Conservation (phyloP, 2,329 filamentous ascomycete species). For the Scytalidium lignicola region DNA sequence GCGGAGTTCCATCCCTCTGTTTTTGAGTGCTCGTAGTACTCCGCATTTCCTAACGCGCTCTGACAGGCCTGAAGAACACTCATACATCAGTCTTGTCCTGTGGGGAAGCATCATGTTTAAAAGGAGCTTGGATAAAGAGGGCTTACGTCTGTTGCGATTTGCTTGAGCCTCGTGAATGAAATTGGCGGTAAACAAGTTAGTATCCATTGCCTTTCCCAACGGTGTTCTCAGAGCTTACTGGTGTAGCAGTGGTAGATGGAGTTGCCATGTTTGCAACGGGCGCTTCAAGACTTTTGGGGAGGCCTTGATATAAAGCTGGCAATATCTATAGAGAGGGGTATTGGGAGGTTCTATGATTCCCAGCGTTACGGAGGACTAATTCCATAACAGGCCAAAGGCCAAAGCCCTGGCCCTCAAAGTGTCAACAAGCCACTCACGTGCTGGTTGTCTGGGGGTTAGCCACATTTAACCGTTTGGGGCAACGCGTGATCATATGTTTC, state of each 20-base stretch:
- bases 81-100: neutral
- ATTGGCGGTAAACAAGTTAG: constrained; percentile 55
- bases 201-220: neutral
- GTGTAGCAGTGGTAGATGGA: constrained; percentile 16
- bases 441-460: neutral
- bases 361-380: neutral
- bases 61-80: constrained; percentile 65
- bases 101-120: constrained; percentile 12
- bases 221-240: constrained; percentile 13
- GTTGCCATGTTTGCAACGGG: constrained; percentile 17
- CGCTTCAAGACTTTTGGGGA: neutral
- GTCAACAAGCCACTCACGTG: neutral
- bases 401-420: neutral
- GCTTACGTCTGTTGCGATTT: constrained; percentile 76
- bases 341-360: neutral
- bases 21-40: constrained; percentile 81
- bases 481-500: neutral
- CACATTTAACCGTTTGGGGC: neutral
- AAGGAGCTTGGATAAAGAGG: constrained; percentile 2
- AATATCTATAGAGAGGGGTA: neutral
- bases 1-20: constrained; percentile 84
- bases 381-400: neutral
- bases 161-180: constrained; percentile 69
- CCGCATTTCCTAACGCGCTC: constrained; percentile 64
- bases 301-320: neutral